A percentile compares a stretch with the other conserved stretches of the same genome.
Conservation (phyloP, 768 basidiomycete species). For the Mycena epipterygia region DNA sequence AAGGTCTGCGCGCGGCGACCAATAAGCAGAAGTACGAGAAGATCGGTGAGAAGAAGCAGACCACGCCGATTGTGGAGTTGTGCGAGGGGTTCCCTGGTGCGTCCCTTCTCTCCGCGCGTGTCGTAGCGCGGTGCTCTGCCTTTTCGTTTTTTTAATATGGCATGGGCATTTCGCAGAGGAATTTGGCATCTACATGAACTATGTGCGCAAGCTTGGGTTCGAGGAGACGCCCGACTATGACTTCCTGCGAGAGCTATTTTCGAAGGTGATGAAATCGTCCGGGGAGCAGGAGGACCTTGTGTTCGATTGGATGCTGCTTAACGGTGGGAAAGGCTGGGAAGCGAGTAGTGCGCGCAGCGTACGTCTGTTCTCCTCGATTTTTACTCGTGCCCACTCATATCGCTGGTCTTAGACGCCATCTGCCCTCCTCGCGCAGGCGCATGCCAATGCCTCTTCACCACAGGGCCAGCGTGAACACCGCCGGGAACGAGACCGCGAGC, state of each 20-base stretch:
- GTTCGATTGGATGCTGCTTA: slow-evolving; percentile 97
- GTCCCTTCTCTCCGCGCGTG: slow-evolving; percentile 40
- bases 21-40: slow-evolving; percentile 99
- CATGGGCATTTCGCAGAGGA: slow-evolving; percentile 75
- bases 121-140: slow-evolving; percentile 13
- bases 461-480: slow-evolving; percentile 68
- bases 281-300: slow-evolving; percentile 93
- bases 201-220: slow-evolving; percentile 97
- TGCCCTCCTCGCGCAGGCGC: slow-evolving; percentile 61
- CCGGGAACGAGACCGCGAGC: slow-evolving; percentile 67
- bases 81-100: slow-evolving; percentile 97
- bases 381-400: slow-evolving; percentile 15
- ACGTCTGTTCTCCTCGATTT: slow-evolving; percentile 47
- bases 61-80: slow-evolving; percentile 89
- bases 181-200: slow-evolving; percentile 99
- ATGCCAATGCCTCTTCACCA: slow-evolving; percentile 68
- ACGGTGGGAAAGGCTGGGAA: slow-evolving; percentile 97
- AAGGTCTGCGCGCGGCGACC: slow-evolving; percentile 96
- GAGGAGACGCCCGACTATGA: slow-evolving; percentile 99
- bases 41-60: slow-evolving; percentile 99
- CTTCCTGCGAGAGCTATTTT: slow-evolving; percentile 94
- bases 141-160: slow-evolving; percentile 16
- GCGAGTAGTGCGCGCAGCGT: slow-evolving; percentile 70
- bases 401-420: slow-evolving; percentile 54
- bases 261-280: slow-evolving; percentile 88